phyloP scores from a whole-genome alignment of 1,284 basidiomycete species.

The Ustilago sp. region DNA sequence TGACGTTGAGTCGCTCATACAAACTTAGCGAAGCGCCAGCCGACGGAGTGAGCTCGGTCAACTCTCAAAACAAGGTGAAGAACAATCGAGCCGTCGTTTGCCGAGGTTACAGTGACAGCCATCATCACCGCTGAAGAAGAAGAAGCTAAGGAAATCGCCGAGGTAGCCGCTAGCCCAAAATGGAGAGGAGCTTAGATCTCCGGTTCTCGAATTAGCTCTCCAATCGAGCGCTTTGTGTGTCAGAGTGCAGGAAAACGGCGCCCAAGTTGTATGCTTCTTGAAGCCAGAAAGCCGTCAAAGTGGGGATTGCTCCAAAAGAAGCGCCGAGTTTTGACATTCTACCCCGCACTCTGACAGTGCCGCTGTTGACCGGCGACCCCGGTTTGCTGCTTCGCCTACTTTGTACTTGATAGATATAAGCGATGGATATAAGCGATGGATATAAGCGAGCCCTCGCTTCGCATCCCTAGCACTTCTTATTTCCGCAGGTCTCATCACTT shows the following conservation, averaged over 20 bases:
- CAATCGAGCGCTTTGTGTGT: neutral
- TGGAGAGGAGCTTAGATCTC: neutral
- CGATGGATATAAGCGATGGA: neutral
- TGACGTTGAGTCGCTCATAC: neutral
- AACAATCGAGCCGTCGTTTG: neutral
- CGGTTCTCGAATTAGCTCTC: neutral
- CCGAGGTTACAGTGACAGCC: neutral
- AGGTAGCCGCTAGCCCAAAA: constrained; percentile 1
- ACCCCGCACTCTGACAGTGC: constrained; percentile 5
- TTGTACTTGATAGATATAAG: neutral
- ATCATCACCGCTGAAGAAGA: neutral
- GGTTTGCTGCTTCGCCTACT: neutral
- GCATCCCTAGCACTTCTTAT: neutral
- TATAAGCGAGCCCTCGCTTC: constrained; percentile 11
- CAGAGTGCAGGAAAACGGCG: neutral
- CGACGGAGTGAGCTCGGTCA: constrained; percentile 4
- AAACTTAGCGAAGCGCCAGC: constrained; percentile 1
- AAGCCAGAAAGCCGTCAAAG: constrained; percentile 6
- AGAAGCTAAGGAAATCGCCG: neutral
- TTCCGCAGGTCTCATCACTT: neutral
- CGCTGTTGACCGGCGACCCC: constrained; percentile 3
- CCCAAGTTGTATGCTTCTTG: neutral
- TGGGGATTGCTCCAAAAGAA: neutral
- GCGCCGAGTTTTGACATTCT: constrained; percentile 3
- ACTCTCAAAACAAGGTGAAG: neutral